Base-by-base conservation (phyloP, 768 basidiomycete genomes). In the Lactarius vividus region DNA sequence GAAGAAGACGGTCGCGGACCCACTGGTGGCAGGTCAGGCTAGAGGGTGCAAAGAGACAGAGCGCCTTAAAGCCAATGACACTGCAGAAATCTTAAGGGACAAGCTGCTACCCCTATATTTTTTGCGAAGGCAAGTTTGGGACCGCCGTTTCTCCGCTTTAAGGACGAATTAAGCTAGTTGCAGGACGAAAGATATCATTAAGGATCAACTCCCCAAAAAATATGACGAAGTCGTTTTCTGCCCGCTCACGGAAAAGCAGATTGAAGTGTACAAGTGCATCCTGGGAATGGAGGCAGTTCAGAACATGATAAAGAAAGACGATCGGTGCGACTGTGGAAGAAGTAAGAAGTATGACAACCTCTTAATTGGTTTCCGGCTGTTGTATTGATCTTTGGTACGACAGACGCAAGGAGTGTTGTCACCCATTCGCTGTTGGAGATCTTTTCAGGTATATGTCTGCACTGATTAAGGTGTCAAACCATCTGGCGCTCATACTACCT, bases 221-320 rank as follows among this genome's bases (percentile, higher is more conserved):
- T 83, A 83, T 0, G 96, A 99, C 70, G 81, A 94, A 72, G 91
- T 98, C 16, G 93, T 97, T 6, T 96, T 98, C 72, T 99, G 96
- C 72, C 96, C 94, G 18, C 77, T 98, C 57, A 91, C 91, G 0
- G 64, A 78, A 0, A 80, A 77, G 40, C 96, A 97, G 76, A 83
- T 86, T 33, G 73, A 75, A 18, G 91, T 88, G 0, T 96, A 97
- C 75, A 89, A 85, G 69, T 81, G 82, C 6, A 80, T 96, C 39
- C 77, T 96, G 28, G 75, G 75, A n/a, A 85, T 83, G 70, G 79
- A 81, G 7, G 80, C 84, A 6, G 84, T 97, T 10, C 86, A 91
- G 72, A 86, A 88, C 67, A 77, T 97, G 59, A 76, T 94, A 26
- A 79, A 79, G 20, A 87, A 89, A 72, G 88, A 93, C 63, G 85